Evolutionary conservation across 2,329 filamentous ascomycete species (phyloP).

Genomic region (Curvularia sp.): DNA sequence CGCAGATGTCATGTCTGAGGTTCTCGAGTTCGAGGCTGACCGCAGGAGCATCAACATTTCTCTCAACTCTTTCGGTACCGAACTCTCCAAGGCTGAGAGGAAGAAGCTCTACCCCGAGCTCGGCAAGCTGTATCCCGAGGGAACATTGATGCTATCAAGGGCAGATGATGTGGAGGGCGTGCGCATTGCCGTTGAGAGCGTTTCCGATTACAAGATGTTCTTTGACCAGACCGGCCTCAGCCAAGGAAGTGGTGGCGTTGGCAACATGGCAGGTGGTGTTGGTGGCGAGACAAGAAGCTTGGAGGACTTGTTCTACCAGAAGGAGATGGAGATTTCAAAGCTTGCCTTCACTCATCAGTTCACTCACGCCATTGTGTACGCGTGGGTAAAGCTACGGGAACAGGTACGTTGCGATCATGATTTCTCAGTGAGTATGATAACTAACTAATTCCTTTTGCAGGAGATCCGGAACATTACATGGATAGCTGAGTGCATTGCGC

Average conservation of each 20-base stretch:
- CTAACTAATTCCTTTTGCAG: constrained; percentile 58
- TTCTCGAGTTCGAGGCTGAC: constrained; percentile 96
- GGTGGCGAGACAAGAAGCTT: constrained; percentile 84
- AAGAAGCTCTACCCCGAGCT: constrained; percentile 96
- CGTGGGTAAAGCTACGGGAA: constrained; percentile 96
- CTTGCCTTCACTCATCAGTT: constrained; percentile 95
- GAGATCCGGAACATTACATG: constrained; percentile 99
- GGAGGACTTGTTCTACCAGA: constrained; percentile 98
- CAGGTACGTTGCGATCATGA: constrained; percentile 70
- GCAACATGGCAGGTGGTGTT: constrained; percentile 84
- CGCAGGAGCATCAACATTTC: constrained; percentile 98
- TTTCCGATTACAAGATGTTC: constrained; percentile 92
- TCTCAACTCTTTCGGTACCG: constrained; percentile 96
- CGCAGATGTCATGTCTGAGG: constrained; percentile 92
- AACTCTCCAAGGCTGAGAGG: constrained; percentile 89
- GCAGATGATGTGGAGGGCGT: constrained; percentile 96
- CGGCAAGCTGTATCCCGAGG: constrained; percentile 90
- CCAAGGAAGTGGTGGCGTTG: constrained; percentile 74
- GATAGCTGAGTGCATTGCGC: constrained; percentile 99
- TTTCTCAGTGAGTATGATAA: not conserved
- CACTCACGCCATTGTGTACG: constrained; percentile 92
- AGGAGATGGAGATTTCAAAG: constrained; percentile 99
- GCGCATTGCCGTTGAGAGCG: constrained; percentile 88
- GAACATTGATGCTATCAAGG: constrained; percentile 90
- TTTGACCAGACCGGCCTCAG: constrained; percentile 90